Evolutionary conservation across 768 basidiomycete species (phyloP), one percentile per base, ranked within the genome.

Genomic region (Naganishia randhawae): DNA sequence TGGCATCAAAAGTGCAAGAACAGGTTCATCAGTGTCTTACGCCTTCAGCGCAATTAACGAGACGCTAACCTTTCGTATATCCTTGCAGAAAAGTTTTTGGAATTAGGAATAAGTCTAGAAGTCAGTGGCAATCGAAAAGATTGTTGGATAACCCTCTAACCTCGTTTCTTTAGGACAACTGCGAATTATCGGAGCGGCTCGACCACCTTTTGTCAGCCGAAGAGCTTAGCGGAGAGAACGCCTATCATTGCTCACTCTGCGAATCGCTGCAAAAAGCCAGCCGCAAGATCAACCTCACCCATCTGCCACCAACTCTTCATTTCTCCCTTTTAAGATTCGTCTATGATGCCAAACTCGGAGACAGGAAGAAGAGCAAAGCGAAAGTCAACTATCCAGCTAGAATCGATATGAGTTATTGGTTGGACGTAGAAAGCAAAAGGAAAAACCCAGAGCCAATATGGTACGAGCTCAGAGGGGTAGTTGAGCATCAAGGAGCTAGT

Each of bases 241-340:
- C 87, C 74, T 98, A 97, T 78, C 82, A 84, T 37, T 98, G 95
- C 76, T 84, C 89, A 5, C 81, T 81, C 27, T 98, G 95, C 76
- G 82, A 86, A 50, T 79, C 78, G 27, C 84, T 91, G 10, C 87
- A 88, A 77, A 86, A 91, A 68, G 95, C 95, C 6, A 87, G 85
- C 19, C 87, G 95, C 9, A 87, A 87, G 71, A 87, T 87, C 1
- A 84, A 88, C 73, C 80, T 95, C 16, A 83, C 83, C 29, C 76
- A 83, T 63, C 84, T 96, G 6, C 95, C 95, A 1, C 91, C 91
- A 0, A 78, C 93, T 7, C 83, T 97, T 1, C 91, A 98, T 79
- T 88, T 98, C 73, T 92, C 92, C 25, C 81, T 97, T 62, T 84
- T 95, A 66, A 90, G 95, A n/a, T 98, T 98, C 79, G 86, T 91